phyloP scores from a whole-genome alignment of 305 asterid genomes.

The Solanum hybrid region DNA sequence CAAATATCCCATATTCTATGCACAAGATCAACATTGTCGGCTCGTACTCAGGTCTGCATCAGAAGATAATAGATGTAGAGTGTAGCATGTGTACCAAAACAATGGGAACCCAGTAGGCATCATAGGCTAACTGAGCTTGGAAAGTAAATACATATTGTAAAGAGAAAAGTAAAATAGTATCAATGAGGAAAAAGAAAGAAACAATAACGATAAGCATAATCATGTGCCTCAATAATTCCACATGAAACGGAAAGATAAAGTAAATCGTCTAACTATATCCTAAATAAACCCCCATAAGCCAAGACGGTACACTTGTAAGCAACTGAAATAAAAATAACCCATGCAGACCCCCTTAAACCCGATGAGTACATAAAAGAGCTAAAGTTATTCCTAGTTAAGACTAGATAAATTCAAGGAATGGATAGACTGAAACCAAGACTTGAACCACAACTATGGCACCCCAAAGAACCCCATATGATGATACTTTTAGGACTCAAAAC shows the following conservation, averaged over 20 bases:
- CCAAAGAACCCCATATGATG: background rate
- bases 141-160: background rate
- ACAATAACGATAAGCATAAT: background rate
- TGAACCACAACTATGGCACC: background rate
- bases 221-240: background rate
- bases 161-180: background rate
- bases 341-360: background rate
- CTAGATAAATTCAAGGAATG: too few species aligned
- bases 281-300: background rate
- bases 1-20: background rate
- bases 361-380: background rate
- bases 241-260: background rate
- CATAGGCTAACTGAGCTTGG: background rate
- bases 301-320: background rate
- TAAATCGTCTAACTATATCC: background rate
- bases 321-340: background rate
- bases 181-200: background rate
- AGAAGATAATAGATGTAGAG: background rate
- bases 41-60: background rate
- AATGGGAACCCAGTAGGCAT: background rate
- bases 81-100: background rate
- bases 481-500: background rate
- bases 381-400: too few species aligned
- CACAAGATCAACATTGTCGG: background rate
- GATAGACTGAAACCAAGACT: background rate